Evolutionary conservation across 495 filamentous ascomycete species (phyloP), one percentile per base, ranked within the genome.

Genomic region (Penicillium lagena): DNA sequence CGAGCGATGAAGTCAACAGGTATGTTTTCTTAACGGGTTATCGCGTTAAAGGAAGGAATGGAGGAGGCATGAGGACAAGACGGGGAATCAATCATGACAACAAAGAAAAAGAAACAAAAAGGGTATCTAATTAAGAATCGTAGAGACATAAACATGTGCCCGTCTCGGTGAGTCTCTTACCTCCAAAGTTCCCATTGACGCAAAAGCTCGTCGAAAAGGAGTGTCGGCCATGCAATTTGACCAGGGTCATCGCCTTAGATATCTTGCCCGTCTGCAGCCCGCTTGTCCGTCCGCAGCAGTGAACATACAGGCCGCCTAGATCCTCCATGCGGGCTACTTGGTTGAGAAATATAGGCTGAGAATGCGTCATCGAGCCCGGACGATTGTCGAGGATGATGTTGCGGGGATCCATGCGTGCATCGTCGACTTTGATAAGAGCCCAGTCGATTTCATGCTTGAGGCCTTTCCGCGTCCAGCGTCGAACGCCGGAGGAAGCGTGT

Each of bases 361-460:
- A 45, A 42, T 55, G 63, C 6, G 52, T 38, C 7, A 46, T 29
- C 22, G 46, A 50, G 14, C 53, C 50, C 12, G 40, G 35, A 15
- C 40, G 47, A 4, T 71, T 70, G 41, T 77, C 66, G 46, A 75
- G 63, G 33, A 82, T 81, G 11, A 78, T 64, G 51, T 95, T 95
- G 34, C 78, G 73, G 0, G 74, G 69, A n/a, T 88, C 85, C 42
- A 81, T 69, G 10, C 91, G 80, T 12, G 81, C 73, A 7, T 82
- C 70, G 13, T 83, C 66, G 40, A 97, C 85, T 56, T 90, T 84
- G 47, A 97, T 87, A 9, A 97, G 67, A 0, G 90, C 90, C 91
- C 91, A 97, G 60, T 97, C 91, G 47, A 97, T 90, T 60, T 97
- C 91, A 54, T 97, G 91, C 11, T 86, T 75, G 10, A 90, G 63